Percentiles rank a stretch among this genome's conserved stretches.
phyloP scores from a whole-genome alignment of 345 rosid species.

The Hypericum perforatum region DNA sequence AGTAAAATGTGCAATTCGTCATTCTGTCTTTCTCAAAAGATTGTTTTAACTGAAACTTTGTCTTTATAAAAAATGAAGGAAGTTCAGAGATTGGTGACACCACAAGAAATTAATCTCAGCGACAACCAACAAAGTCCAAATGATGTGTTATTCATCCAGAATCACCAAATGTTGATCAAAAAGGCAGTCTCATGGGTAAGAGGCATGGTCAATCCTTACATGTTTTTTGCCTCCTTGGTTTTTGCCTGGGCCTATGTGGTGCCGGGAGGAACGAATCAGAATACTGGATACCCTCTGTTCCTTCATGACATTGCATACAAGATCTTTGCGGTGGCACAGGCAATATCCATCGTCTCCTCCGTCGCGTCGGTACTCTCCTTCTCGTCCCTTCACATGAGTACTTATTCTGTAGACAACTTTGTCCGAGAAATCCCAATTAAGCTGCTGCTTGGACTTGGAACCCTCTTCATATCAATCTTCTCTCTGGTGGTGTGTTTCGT shows the following conservation, averaged over 20 bases:
- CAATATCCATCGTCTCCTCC: slow-evolving; percentile 13
- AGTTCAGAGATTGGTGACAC: too few species aligned
- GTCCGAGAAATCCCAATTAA: slow-evolving; percentile 8
- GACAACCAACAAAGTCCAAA: too few species aligned
- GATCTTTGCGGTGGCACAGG: slow-evolving; percentile 19
- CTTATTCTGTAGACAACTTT: slow-evolving; percentile 8
- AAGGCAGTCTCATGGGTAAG: too few species aligned
- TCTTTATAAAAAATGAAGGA: too few species aligned
- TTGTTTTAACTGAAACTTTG: too few species aligned
- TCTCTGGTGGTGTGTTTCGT: slow-evolving; percentile 14
- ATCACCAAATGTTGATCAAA: too few species aligned
- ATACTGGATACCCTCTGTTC: slow-evolving; percentile 12
- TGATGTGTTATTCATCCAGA: too few species aligned
- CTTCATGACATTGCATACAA: slow-evolving; percentile 9
- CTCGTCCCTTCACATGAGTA: slow-evolving; percentile 19
- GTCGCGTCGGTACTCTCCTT: slow-evolving; percentile 24
- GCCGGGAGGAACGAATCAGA: slow-evolving; percentile 14
- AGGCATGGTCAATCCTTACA: too few species aligned
- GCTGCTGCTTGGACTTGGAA: slow-evolving; percentile 13
- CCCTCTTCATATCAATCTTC: slow-evolving; percentile 17
- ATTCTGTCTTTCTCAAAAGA: too few species aligned
- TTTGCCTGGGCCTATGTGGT: slow-evolving; percentile 12
- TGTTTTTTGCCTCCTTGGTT: slow-evolving; percentile 15
- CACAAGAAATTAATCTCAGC: too few species aligned
- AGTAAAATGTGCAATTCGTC: too few species aligned